Base-by-base conservation (phyloP, 805 yeast genomes). In the Priceomyces castillae region DNA sequence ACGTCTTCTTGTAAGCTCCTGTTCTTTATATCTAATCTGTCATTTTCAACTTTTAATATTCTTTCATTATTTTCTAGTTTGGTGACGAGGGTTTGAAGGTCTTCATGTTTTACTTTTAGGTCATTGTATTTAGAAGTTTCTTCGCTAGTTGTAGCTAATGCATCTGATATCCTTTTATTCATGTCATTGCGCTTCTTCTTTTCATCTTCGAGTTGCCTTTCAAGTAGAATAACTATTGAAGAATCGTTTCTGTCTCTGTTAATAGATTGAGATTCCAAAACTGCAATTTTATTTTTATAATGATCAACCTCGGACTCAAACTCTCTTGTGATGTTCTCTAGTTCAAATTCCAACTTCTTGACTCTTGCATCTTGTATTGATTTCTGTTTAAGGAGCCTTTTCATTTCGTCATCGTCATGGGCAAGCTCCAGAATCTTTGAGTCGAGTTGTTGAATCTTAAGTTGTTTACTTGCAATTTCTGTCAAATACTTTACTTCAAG, bases 301-400 rank as follows among this genome's bases (percentile, higher is more conserved):
- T 56, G 52, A n/a, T 56, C 58, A 14, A 64, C 45, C 45, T 75
- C 73, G 26, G 56, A 50, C 39, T 67, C 67, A 42, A 65, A 56
- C 20, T 64, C 69, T 6, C 60, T 62, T 44, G 62, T 65, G 34
- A 67, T 35, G 16, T 61, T 61, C 11, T 65, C 68, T 34, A 66
- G 57, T 20, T 77, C 81, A 17, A 60, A 51, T 42, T 64, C 63
- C 16, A 70, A 46, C 17, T 64, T 47, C 26, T 66, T 65, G 28
- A 71, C 54, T 39, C 67, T 62, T 9, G 66, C 61, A 42, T 76
- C 78, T 43, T 67, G 62, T 4, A 58, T 58, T 3, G 65, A 47
- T 42, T 69, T 72, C 1, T 65, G 57, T 48, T 53, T 69, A 45
- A 66, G 31, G 26, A 70, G 46, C 30, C 64, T 65, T 22, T 65